Base-by-base conservation (phyloP, 345 rosid species). In the Anacardium occidentale region DNA sequence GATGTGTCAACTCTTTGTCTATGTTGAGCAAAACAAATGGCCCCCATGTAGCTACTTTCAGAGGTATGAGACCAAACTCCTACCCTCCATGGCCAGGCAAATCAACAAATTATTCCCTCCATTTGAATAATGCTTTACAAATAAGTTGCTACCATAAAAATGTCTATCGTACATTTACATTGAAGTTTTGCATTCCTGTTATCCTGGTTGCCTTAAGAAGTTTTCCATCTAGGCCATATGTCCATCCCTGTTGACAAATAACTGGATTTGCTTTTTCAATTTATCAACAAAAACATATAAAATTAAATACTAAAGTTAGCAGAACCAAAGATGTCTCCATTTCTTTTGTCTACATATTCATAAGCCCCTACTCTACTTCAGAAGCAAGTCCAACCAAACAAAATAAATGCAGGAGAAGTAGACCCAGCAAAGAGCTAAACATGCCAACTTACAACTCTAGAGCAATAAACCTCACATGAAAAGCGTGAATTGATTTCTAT, bases 1-100 rank as follows among this genome's bases (percentile, higher is more conserved):
- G 45, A 10, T 52, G 64, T 10, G 62, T 69, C 74, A 14, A 66
- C 69, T 77, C 73, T 55, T 77, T 75, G 12, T 77, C 85, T 53
- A 90, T 64, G 68, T 88, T 92, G 70, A 90, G 87, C 72, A 94
- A 94, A 79, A 91, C 81, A 84, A 91, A 94, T 34, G 98, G 97
- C 44, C 97, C 97, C 97, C 97, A 91, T 26, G 83, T 74, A 61
- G 95, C 91, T 3, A 89, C 93, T 70, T 81, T 75, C 10, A 92
- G 74, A 7, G 91, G 90, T 74, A 80, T 58, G 45, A 94, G 97
- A 76, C 97, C 97, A 83, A 86, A 89, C 29, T 90, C 97, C 97
- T 94, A 78, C 24, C 59, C 72, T 77, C 80, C 70, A 79, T 44
- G 11, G 42, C 72, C 42, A 66, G 63, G 77, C 44, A 72, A 64